Percentiles rank a stretch among this genome's conserved stretches.
Conservation (phyloP, 495 filamentous ascomycete genomes). For the Talaromyces liani region DNA sequence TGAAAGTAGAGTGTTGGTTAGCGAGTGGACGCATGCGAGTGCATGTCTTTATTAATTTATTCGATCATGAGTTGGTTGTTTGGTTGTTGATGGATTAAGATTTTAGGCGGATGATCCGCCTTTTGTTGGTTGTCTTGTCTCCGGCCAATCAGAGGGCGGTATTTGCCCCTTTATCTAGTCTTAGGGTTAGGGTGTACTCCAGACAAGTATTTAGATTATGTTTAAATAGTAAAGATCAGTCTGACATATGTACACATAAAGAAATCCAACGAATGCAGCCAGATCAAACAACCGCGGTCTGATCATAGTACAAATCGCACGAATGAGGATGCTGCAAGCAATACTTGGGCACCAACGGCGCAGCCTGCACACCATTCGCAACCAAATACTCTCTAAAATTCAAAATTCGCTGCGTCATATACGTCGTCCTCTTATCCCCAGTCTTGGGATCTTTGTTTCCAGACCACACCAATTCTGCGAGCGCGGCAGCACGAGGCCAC, state of each 20-base stretch:
- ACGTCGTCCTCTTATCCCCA: conserved; percentile 36
- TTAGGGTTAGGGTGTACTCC: no score
- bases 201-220: neutral
- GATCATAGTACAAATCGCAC: conserved; percentile 45
- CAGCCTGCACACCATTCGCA: conserved; percentile 43
- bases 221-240: neutral
- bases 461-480: conserved; percentile 48
- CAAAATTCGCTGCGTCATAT: conserved; percentile 46
- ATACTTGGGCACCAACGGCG: conserved; percentile 44
- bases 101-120: neutral
- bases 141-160: neutral
- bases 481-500: conserved; percentile 49
- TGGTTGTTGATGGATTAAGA: neutral
- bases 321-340: conserved; percentile 50
- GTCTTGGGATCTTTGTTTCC: conserved; percentile 38
- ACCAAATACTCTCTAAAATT: conserved; percentile 54
- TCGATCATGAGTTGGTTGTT: neutral
- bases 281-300: conserved; percentile 27
- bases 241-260: conserved; percentile 2
- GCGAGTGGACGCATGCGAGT: neutral
- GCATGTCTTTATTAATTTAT: neutral
- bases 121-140: neutral
- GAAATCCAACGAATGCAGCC: neutral
- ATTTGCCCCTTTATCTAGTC: neutral
- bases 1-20: neutral